A percentile compares a stretch with the other conserved stretches of the same genome.
Conservation (phyloP, 768 basidiomycete species). For the Lyophyllum decastes region DNA sequence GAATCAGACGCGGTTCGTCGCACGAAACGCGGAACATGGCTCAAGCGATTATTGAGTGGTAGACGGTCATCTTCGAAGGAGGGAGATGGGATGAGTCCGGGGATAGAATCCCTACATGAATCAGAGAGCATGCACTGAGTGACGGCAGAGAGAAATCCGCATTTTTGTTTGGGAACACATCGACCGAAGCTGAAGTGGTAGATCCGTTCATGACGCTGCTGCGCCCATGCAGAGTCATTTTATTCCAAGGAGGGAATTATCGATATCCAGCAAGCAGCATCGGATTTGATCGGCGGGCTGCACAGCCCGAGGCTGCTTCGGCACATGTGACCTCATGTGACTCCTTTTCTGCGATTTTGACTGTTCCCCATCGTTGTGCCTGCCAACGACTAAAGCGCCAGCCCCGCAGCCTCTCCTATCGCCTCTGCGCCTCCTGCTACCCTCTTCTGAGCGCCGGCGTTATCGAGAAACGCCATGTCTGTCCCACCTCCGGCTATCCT, state of each 20-base stretch:
- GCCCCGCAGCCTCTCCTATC: neutral
- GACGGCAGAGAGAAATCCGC: slow-evolving; percentile 9
- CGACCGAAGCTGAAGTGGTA: slow-evolving; percentile 15
- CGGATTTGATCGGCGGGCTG: too few relatives aligned
- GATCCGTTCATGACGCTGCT: slow-evolving; percentile 11
- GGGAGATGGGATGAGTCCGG: neutral
- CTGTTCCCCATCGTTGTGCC: slow-evolving; percentile 1
- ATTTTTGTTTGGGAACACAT: slow-evolving; percentile 7
- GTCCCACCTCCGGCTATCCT: slow-evolving; percentile 44
- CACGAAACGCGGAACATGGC: slow-evolving; percentile 8
- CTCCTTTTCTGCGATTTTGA: slow-evolving; percentile 7
- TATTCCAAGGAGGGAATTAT: slow-evolving; percentile 1
- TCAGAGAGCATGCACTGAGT: slow-evolving; percentile 15
- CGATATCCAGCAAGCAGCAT: too few relatives aligned
- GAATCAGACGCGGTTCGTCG: slow-evolving; percentile 1
- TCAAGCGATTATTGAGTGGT: slow-evolving; percentile 5
- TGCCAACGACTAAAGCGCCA: slow-evolving; percentile 5
- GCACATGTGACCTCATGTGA: slow-evolving; percentile 14
- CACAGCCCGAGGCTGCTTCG: neutral
- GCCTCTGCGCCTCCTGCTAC: neutral
- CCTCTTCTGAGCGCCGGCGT: neutral
- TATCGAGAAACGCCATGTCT: slow-evolving; percentile 37
- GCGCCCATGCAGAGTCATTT: neutral
- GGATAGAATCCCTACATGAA: slow-evolving; percentile 7
- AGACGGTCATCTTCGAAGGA: slow-evolving; percentile 8